Evolutionary conservation across 371 early-diverging fungal genomes (phyloP), one percentile per base, ranked within the genome.

Genomic region (Mucor racemosus): DNA sequence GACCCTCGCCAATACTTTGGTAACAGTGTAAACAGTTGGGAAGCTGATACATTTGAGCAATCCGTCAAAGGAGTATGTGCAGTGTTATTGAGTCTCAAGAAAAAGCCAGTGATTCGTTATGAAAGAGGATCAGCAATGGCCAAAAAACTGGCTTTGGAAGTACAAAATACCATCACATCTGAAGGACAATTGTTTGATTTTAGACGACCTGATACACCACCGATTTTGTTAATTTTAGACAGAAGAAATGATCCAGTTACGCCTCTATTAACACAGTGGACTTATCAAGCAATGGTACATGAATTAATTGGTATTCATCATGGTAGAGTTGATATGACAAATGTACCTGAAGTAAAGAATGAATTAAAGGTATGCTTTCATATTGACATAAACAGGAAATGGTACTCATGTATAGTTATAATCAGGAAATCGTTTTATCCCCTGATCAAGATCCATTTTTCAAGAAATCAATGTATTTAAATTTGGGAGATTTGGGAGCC

Each of bases 231-330:
- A 31, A 86, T 99, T 31, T 75, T 99, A 39, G 99, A 99, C 74
- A 90, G 99, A 58, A 84, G 92, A 34, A 94, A 95, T 72, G 99
- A 99, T 76, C 95, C 99, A 1, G 91, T 99, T 4, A 99, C 99
- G 0, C 99, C 99, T 1, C 81, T 99, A 15, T 82, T 99, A 26
- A 89, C 91, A 14, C 98, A 97, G 69, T 99, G 99, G 99, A 97
- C 97, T 9, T 99, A 99, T 74, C 99, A 99, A 71, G 95, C 99
- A 5, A 96, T 99, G 97, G 94, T 99, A 4, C 95, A 98, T 76
- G 99, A 99, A 68, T 79, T 98, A 67, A 84, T 99, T 58, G 96
- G 97, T 0, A 97, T 99, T 68, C 85, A 87, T 64, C 96, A 99
- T 75, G 97, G 98, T 38, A 80, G 98, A 42, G 97, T 99, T 0